Base-by-base conservation (phyloP, 805 yeast species). In the Kurtzmaniella cleridarum region DNA sequence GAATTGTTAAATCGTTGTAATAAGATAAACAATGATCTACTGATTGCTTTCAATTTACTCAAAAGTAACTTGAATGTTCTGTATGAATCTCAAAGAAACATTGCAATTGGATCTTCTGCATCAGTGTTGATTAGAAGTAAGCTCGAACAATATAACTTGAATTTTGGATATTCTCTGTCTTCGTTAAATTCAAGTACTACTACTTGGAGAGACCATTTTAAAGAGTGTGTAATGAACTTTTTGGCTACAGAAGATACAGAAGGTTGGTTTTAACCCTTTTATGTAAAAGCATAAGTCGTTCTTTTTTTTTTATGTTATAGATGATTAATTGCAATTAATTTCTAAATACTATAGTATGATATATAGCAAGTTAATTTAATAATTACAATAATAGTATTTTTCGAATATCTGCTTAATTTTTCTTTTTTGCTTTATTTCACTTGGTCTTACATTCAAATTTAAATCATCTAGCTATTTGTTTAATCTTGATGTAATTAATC, bases 261-360 rank as follows among this genome's bases (percentile, higher is more conserved):
- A 15, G 73, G 72, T 4, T 68, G 71, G 71, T 46, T 42, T n/a
- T 49, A 44, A 31, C n/a, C n/a, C n/a, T n/a, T n/a, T n/a, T n/a
- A n/a, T n/a, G n/a, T n/a, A n/a, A n/a, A n/a, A n/a, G n/a, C n/a
- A n/a, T n/a, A n/a, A n/a, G n/a, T n/a, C n/a, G n/a, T n/a, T n/a
- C n/a, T n/a, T n/a, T n/a, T n/a, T n/a, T n/a, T n/a, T n/a, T n/a
- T n/a, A n/a, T n/a, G n/a, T n/a, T n/a, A n/a, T n/a, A n/a, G n/a
- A n/a, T n/a, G n/a, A n/a, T n/a, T n/a, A n/a, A n/a, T n/a, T n/a
- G n/a, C n/a, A n/a, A n/a, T 9, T 26, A 9, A 9, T 26, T 26
- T 26, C 28, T 9, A 9, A 26, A 26, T 26, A 9, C 12, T 26
- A 9, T 26, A 9, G 28, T 26, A 26, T 26, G 28, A 9, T 26